A percentile compares a stretch with the other conserved stretches of the same genome.
These are phyloP conservation scores for Aspergillus haitiensis DNA, from an alignment of 495 filamentous ascomycete genomes.

Conservation along the genomic window DNA sequence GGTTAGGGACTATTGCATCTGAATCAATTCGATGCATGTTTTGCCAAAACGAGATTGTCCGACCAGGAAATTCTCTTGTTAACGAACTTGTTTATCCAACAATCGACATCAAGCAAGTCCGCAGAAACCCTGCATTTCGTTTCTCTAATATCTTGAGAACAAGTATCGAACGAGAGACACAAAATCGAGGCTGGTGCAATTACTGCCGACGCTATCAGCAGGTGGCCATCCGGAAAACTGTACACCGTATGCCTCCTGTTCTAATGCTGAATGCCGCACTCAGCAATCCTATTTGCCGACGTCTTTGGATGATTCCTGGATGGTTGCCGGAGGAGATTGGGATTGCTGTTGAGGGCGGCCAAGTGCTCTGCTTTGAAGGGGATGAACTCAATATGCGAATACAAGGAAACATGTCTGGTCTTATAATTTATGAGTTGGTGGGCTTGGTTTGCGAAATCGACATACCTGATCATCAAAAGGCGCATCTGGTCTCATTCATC, in stretches of 20 bases:
- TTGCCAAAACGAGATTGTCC: constrained; percentile 75
- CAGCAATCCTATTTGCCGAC: constrained; percentile 65
- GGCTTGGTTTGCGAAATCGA: constrained; percentile 88
- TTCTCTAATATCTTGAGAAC: constrained; percentile 85
- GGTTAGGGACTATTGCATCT: constrained; percentile 54
- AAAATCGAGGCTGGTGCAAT: constrained; percentile 85
- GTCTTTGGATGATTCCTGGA: constrained; percentile 80
- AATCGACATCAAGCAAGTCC: constrained; percentile 44
- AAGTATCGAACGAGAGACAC: constrained; percentile 81
- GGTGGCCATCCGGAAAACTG: constrained; percentile 72
- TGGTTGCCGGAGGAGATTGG: constrained; percentile 95
- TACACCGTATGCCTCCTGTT: constrained; percentile 76
- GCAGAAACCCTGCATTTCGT: constrained; percentile 55
- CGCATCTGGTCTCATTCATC: constrained; percentile 87
- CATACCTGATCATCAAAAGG: constrained; percentile 75
- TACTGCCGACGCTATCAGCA: constrained; percentile 83
- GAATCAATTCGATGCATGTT: constrained; percentile 73
- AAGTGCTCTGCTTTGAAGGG: constrained; percentile 88
- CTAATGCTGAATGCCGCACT: constrained; percentile 81
- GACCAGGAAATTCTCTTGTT: constrained; percentile 66
- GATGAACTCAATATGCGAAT: constrained; percentile 63
- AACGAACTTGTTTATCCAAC: constrained; percentile 83
- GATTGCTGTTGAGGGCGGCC: constrained; percentile 73
- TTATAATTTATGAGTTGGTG: constrained; percentile 87
- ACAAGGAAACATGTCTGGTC: constrained; percentile 62